These are phyloP conservation scores for Arthrobotrys conoides DNA, from an alignment of 2,329 filamentous ascomycete species.

Conservation along the genomic window DNA sequence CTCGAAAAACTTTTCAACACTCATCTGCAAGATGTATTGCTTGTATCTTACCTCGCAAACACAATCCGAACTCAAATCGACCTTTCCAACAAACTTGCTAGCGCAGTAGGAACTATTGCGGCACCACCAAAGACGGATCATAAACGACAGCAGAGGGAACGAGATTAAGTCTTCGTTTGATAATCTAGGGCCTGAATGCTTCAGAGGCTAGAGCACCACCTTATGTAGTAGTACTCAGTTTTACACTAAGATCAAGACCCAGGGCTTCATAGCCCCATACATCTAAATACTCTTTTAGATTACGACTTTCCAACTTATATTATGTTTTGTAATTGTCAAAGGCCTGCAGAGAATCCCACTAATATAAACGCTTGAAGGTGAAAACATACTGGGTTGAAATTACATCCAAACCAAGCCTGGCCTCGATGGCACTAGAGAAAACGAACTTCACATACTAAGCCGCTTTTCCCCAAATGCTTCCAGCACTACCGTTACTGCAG, in stretches of 20 bases:
- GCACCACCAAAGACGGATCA: slow-evolving; percentile 50
- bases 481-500: neutral
- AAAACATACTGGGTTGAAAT: neutral
- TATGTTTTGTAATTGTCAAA: slow-evolving; percentile 1
- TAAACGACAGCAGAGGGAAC: slow-evolving; percentile 46
- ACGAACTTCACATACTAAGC: no score
- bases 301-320: neutral
- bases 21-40: slow-evolving; percentile 98
- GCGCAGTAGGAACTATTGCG: slow-evolving; percentile 30
- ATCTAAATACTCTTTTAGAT: neutral
- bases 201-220: neutral
- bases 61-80: slow-evolving; percentile 99
- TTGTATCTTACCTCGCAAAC: slow-evolving; percentile 98
- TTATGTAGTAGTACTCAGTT: neutral
- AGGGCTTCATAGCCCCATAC: neutral
- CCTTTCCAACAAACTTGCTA: slow-evolving; percentile 92
- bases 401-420: neutral
- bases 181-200: neutral
- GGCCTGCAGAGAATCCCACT: neutral
- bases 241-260: neutral
- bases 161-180: slow-evolving; percentile 26
- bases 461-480: neutral
- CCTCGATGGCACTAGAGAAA: no score
- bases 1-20: slow-evolving; percentile 99
- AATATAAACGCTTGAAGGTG: neutral